phyloP scores from a whole-genome alignment of 2,329 filamentous ascomycete genomes.

The Bipolaris victoriae region DNA sequence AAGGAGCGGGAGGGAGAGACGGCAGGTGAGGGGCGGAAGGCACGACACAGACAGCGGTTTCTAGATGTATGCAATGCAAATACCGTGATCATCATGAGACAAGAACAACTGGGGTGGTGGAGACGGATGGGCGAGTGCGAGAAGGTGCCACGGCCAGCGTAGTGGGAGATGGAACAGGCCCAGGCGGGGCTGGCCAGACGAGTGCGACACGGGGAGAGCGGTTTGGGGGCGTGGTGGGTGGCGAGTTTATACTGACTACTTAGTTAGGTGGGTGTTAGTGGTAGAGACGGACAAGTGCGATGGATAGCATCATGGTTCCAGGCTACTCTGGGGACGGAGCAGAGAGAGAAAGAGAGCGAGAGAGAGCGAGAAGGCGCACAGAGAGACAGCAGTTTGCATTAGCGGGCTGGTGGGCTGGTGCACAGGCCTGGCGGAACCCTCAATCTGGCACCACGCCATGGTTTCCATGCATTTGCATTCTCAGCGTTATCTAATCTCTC shows the following conservation, averaged over 20 bases:
- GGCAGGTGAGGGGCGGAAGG: too few species aligned
- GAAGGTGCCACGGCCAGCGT: neutral
- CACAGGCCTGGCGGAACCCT: constrained; percentile 3
- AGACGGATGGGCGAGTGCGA: neutral
- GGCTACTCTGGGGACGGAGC: neutral
- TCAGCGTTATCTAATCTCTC: constrained; percentile 19
- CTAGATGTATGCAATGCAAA: neutral
- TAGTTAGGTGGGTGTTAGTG: too few species aligned
- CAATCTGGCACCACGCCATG: constrained; percentile 7
- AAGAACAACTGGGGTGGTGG: neutral
- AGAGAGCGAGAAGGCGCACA: neutral
- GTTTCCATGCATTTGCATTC: constrained; percentile 1
- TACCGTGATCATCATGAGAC: neutral
- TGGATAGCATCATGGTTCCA: constrained; percentile 5
- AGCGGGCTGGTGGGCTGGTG: constrained; percentile 16
- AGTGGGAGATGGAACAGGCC: neutral
- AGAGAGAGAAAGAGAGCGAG: neutral
- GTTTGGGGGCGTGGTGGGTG: too few species aligned
- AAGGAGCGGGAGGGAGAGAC: too few species aligned
- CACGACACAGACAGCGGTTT: neutral
- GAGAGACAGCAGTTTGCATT: constrained; percentile 17
- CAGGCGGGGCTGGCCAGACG: neutral
- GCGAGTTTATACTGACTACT: too few species aligned
- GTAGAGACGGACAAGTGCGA: neutral
- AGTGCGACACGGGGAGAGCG: too few species aligned